phyloP scores from a whole-genome alignment of 768 basidiomycete species.

The Mycena rebaudengoi region DNA sequence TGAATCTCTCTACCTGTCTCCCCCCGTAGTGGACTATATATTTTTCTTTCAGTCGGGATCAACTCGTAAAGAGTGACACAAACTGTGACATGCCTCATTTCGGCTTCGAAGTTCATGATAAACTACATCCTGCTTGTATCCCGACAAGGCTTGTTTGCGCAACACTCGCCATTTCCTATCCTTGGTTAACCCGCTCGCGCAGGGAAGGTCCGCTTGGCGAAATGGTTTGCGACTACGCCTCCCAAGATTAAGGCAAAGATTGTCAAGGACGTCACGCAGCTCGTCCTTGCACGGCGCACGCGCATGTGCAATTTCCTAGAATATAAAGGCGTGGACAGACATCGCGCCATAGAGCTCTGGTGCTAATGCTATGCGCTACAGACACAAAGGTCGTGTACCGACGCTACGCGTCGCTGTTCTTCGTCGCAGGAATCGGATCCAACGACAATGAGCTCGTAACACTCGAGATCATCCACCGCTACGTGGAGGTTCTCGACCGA shows the following conservation, averaged over 20 bases:
- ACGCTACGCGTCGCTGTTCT: conserved; percentile 87
- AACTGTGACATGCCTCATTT: neutral
- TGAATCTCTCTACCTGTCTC: too few species aligned
- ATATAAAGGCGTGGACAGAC: conserved; percentile 73
- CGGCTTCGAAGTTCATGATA: conserved; percentile 52
- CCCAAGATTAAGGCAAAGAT: conserved; percentile 82
- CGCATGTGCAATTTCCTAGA: conserved; percentile 90
- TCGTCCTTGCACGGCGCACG: conserved; percentile 82
- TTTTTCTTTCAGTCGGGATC: too few species aligned
- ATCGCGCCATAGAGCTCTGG: conserved; percentile 35
- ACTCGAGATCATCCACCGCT: conserved; percentile 85
- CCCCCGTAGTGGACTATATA: too few species aligned
- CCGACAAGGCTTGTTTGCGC: conserved; percentile 62
- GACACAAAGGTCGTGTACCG: conserved; percentile 78
- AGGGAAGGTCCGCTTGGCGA: conserved; percentile 87
- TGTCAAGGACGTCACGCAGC: conserved; percentile 88
- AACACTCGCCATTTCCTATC: neutral
- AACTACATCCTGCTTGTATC: conserved; percentile 87
- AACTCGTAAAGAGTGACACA: too few species aligned
- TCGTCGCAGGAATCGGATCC: conserved; percentile 77
- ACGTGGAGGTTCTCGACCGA: conserved; percentile 80
- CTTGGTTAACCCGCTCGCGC: neutral
- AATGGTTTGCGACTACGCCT: conserved; percentile 85
- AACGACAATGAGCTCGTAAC: conserved; percentile 85
- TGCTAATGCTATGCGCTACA: neutral